Conservation (phyloP, 108 stramenopile species). For the Cyclotella cryptica region DNA sequence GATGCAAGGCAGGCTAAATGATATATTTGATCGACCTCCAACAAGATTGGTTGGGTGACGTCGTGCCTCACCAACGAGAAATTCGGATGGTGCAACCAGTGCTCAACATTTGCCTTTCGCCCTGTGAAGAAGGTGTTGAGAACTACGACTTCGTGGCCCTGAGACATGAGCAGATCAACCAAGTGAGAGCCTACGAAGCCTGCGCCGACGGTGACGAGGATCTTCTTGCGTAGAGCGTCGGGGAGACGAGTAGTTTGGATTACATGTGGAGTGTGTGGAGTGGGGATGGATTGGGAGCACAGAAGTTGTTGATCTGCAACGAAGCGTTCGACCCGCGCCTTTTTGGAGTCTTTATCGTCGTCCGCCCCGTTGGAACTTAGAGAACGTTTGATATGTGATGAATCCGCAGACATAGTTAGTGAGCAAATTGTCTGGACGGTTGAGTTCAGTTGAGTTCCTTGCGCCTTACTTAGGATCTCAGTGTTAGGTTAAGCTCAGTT, state of each 20-base stretch:
- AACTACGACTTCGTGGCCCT: constrained; percentile 90
- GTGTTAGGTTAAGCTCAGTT: too few relatives aligned
- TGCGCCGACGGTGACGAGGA: constrained; percentile 82
- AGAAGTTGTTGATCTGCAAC: constrained; percentile 55
- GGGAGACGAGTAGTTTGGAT: constrained; percentile 54
- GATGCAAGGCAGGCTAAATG: constrained; percentile 93
- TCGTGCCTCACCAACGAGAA: constrained; percentile 86
- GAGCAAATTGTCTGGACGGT: too few relatives aligned
- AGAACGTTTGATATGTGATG: constrained; percentile 3
- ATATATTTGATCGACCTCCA: constrained; percentile 95
- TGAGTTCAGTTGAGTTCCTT: too few relatives aligned
- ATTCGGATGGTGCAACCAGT: constrained; percentile 91
- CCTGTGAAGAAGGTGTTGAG: constrained; percentile 93
- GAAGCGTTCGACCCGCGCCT: constrained; percentile 36
- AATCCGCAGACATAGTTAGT: constrained; percentile 8
- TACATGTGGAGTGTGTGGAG: constrained; percentile 54
- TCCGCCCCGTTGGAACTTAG: background rate
- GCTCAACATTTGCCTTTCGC: constrained; percentile 84
- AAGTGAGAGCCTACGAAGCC: constrained; percentile 94
- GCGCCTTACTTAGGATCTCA: too few relatives aligned
- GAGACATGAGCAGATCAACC: constrained; percentile 84
- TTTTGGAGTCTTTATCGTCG: constrained; percentile 22
- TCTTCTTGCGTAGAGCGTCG: constrained; percentile 57
- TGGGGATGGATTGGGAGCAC: constrained; percentile 54
- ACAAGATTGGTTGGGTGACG: constrained; percentile 87